phyloP scores from a whole-genome alignment of 768 basidiomycete species.

The Arthromyces matolae region DNA sequence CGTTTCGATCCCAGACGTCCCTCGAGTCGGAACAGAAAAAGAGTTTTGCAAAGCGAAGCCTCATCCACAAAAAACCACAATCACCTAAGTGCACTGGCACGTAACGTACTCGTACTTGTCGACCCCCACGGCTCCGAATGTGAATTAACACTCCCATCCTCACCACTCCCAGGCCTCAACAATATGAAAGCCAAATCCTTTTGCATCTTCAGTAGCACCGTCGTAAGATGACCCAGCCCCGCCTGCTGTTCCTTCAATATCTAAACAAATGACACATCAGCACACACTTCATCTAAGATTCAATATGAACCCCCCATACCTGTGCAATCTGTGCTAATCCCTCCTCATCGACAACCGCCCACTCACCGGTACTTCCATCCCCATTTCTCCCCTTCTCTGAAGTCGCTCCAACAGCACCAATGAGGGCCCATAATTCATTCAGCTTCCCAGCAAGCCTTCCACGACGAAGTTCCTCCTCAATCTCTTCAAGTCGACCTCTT shows the following conservation, averaged over 20 bases:
- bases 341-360: constrained; percentile 86
- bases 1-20: no score
- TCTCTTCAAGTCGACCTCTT: constrained; percentile 64
- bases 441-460: constrained; percentile 67
- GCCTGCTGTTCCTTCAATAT: constrained; percentile 76
- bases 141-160: constrained; percentile 13
- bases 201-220: constrained; percentile 59
- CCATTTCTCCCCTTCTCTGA: constrained; percentile 46
- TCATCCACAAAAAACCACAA: neutral
- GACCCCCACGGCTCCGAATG: constrained; percentile 29
- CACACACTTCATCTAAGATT: neutral
- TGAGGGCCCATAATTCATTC: constrained; percentile 82
- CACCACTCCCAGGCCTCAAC: constrained; percentile 36
- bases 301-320: constrained; percentile 34
- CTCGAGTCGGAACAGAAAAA: neutral
- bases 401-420: constrained; percentile 68
- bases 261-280: constrained; percentile 28
- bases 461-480: constrained; percentile 66
- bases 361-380: constrained; percentile 48
- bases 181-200: constrained; percentile 66
- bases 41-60: neutral
- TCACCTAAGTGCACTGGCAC: constrained; percentile 34
- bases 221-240: constrained; percentile 77
- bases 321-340: constrained; percentile 74
- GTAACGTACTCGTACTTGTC: constrained; percentile 32